These are phyloP conservation scores for Monosporascus ibericus DNA, from an alignment of 2,329 filamentous ascomycete genomes.

Conservation along the genomic window DNA sequence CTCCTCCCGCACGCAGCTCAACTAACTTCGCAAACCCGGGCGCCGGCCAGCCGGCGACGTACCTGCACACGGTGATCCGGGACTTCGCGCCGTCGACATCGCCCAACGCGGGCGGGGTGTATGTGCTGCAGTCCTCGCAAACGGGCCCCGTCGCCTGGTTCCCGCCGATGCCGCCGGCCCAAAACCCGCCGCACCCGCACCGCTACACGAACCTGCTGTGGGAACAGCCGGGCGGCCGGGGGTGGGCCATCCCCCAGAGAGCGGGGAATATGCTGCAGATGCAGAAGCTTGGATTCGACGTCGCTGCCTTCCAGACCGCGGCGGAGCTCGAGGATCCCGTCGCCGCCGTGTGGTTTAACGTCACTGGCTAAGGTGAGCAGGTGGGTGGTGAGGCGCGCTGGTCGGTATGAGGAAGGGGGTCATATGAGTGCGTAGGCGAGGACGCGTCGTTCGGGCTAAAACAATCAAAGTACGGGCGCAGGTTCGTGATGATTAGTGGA, in stretches of 20 bases:
- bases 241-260: slow-evolving; percentile 24
- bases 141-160: slow-evolving; percentile 22
- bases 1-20: slow-evolving; percentile 1
- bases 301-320: slow-evolving; percentile 24
- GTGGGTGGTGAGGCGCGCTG: too few species aligned
- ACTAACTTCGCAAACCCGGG: slow-evolving; percentile 23
- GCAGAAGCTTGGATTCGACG: slow-evolving; percentile 27
- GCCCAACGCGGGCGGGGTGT: slow-evolving; percentile 13
- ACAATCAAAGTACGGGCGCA: too few species aligned
- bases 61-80: slow-evolving; percentile 25
- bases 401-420: background rate
- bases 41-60: slow-evolving; percentile 18
- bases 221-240: slow-evolving; percentile 23
- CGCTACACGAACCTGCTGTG: slow-evolving; percentile 33
- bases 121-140: slow-evolving; percentile 14
- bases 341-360: slow-evolving; percentile 28
- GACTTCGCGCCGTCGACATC: slow-evolving; percentile 22
- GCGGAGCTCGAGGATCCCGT: slow-evolving; percentile 22
- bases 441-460: too few species aligned
- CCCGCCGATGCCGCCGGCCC: slow-evolving; percentile 25
- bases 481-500: too few species aligned
- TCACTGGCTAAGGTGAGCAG: slow-evolving; percentile 17
- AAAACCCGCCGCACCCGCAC: slow-evolving; percentile 30
- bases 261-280: slow-evolving; percentile 24
- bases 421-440: too few species aligned